These are phyloP conservation scores for Puccinia coronata DNA, from an alignment of 1,284 basidiomycete genomes.

Conservation along the genomic window DNA sequence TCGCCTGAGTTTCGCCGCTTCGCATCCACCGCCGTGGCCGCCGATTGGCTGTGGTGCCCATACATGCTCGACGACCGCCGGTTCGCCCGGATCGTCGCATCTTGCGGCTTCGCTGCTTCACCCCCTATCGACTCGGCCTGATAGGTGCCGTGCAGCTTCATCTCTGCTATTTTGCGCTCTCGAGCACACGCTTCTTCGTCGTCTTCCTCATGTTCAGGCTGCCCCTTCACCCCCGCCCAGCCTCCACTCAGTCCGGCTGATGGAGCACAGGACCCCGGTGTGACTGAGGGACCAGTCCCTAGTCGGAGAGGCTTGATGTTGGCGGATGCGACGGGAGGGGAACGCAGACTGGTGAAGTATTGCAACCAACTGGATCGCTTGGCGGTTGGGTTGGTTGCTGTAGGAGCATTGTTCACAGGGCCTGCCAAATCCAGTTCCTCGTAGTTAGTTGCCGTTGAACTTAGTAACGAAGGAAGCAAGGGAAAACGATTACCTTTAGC, in stretches of 20 bases:
- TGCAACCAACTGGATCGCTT: conserved; percentile 44
- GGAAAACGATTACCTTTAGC: conserved; percentile 11
- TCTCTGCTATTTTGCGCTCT: conserved; percentile 77
- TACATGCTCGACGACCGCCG: conserved; percentile 61
- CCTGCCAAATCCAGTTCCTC: conserved; percentile 7
- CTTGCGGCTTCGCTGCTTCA: conserved; percentile 1
- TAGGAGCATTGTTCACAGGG: not conserved
- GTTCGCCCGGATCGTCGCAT: conserved; percentile 60
- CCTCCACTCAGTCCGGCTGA: conserved; percentile 66
- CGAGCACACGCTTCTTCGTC: conserved; percentile 82
- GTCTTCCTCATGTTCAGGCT: conserved; percentile 66
- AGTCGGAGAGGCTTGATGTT: conserved; percentile 60
- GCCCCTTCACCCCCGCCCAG: conserved; percentile 61
- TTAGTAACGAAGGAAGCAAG: no score
- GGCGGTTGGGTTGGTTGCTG: not conserved
- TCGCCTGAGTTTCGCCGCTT: conserved; percentile 56
- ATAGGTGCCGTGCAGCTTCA: conserved; percentile 77
- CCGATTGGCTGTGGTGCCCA: conserved; percentile 51
- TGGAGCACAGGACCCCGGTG: conserved; percentile 65
- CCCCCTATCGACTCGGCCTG: not conserved
- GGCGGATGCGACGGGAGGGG: conserved; percentile 62
- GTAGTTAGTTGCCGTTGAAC: not conserved
- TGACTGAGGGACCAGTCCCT: conserved; percentile 73
- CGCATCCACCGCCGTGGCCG: conserved; percentile 54
- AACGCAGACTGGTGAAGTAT: conserved; percentile 26